Percentiles rank a stretch among this genome's conserved stretches.
Evolutionary conservation across 495 filamentous ascomycete species (phyloP).

Genomic region (Aspergillus avenaceus): DNA sequence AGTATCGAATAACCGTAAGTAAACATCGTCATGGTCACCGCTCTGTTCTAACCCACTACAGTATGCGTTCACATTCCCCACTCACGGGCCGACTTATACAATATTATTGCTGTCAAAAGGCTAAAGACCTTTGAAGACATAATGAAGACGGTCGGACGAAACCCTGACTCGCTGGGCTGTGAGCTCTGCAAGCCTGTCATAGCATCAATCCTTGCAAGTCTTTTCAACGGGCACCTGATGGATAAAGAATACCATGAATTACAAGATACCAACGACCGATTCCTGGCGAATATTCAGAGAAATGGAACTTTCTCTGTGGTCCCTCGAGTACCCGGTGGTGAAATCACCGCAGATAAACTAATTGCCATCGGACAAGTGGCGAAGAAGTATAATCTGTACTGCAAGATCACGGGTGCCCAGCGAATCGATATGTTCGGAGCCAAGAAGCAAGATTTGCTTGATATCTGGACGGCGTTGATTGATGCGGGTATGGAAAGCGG

Average conservation of each 20-base stretch:
- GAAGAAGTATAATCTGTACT: constrained; percentile 84
- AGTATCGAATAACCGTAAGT: constrained; percentile 72
- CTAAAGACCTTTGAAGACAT: constrained; percentile 73
- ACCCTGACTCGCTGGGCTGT: constrained; percentile 74
- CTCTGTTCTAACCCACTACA: constrained; percentile 16
- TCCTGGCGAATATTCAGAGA: constrained; percentile 90
- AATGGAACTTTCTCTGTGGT: constrained; percentile 93
- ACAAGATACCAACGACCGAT: constrained; percentile 92
- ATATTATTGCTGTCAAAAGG: constrained; percentile 82
- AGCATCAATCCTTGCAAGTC: constrained; percentile 76
- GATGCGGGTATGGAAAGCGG: constrained; percentile 94
- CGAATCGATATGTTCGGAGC: constrained; percentile 96
- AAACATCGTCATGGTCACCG: neutral
- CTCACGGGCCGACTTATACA: constrained; percentile 84
- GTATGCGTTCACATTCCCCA: constrained; percentile 84
- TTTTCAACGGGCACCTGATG: constrained; percentile 88
- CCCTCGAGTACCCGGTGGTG: constrained; percentile 79
- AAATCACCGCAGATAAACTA: constrained; percentile 88
- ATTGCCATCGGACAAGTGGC: constrained; percentile 86
- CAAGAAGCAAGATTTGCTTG: constrained; percentile 81
- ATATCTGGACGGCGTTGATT: constrained; percentile 84
- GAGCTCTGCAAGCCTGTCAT: constrained; percentile 89
- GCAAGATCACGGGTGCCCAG: constrained; percentile 94
- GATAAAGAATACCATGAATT: constrained; percentile 69
- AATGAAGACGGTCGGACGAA: constrained; percentile 77